phyloP scores from a whole-genome alignment of 1,139 yeast genomes.

The Nakaseomyces sp. region DNA sequence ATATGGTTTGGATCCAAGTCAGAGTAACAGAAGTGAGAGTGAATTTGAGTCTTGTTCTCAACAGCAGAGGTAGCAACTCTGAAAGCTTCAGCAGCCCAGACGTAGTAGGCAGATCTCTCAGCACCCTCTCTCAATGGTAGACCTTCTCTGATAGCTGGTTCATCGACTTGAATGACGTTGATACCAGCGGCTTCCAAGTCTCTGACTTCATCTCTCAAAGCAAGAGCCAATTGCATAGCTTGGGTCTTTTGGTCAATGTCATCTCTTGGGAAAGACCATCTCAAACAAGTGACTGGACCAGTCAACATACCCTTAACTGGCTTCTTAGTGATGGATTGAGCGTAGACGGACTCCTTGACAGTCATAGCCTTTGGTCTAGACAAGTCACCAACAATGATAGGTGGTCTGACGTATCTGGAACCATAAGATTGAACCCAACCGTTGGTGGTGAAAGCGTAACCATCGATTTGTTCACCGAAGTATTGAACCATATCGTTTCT shows the following conservation, averaged over 20 bases:
- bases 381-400: conserved; percentile 97
- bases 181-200: conserved; percentile 98
- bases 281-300: conserved; percentile 98
- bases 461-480: conserved; percentile 97
- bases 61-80: conserved; percentile 99
- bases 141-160: conserved; percentile 99
- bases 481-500: conserved; percentile 99
- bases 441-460: conserved; percentile 95
- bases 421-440: conserved; percentile 99
- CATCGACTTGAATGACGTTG: conserved; percentile 96
- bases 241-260: conserved; percentile 91
- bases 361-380: conserved; percentile 98
- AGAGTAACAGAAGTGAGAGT: conserved; percentile 99
- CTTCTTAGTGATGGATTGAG: conserved; percentile 89
- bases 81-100: conserved; percentile 99
- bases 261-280: conserved; percentile 99
- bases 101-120: conserved; percentile 91
- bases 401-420: conserved; percentile 99
- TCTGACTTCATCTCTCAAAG: conserved; percentile 95
- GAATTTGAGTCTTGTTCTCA: conserved; percentile 89
- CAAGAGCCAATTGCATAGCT: conserved; percentile 95
- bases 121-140: conserved; percentile 97
- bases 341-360: conserved; percentile 97
- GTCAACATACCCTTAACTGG: conserved; percentile 99
- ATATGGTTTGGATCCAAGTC: conserved; percentile 99